Base-by-base conservation (phyloP, 140 eudicot species). In the Senecio squalidus region DNA sequence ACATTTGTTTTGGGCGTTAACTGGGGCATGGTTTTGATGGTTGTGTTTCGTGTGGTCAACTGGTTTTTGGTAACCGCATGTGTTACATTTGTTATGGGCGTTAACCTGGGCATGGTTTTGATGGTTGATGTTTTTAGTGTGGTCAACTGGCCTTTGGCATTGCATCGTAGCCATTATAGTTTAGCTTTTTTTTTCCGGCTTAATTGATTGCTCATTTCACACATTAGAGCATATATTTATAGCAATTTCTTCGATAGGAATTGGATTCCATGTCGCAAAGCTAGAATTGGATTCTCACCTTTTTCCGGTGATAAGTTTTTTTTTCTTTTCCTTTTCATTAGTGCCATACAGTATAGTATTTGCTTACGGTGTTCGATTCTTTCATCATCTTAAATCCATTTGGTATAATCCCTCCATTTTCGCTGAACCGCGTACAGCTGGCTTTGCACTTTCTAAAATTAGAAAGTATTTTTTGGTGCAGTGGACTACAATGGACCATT, bases 261-360 rank as follows among this genome's bases (percentile, higher is more conserved):
- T 63, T 55, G 67, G 71, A 71, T 71, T 61, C 70, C 58, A 16
- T 45, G 10, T 30, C 29, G 28, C 52, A 15, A 44, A 53, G 30
- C 52, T 62, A 31, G 70, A 71, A 71, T 62, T 39, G 54, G 75
- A 69, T 69, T 60, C 75, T 40, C 13, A 41, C 23, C 4, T 48
- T 67, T 9, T 31, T 20, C 50, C 43, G 28, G 1, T 9, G 36
- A 51, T 27, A 39, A 60, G 22, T 20, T 70, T 51, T 17, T 70
- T 52, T 60, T 30, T 68, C 1, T 9, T 25, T 46, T 51, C 52
- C 24, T 53, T 48, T 36, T 31, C n/a, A 38, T 26, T 30, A 52
- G 61, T 70, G 69, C 55, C 28, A 27, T 52, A 28, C 69, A 55
- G 38, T 24, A n/a, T n/a, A 29, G 68, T 17, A 67, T 14, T 16